A percentile compares a stretch with the other conserved stretches of the same genome.
Evolutionary conservation across 139 green algal species (phyloP).

Genomic region (Zygnema cylindricum): DNA sequence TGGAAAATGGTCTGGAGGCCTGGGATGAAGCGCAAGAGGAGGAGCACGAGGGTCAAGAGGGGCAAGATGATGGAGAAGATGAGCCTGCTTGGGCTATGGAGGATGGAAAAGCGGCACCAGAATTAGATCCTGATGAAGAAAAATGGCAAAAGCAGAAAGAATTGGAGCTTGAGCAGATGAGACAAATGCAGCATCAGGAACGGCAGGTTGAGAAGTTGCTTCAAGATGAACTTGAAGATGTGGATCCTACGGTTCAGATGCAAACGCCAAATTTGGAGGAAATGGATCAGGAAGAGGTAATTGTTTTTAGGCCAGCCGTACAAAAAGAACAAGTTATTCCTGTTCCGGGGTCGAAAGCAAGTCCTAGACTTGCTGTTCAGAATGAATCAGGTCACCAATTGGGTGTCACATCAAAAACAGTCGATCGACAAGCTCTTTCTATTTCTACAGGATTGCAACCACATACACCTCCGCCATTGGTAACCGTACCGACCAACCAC

Average conservation of each 20-base stretch:
- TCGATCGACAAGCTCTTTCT: too few relatives aligned
- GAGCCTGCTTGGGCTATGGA: constrained; percentile 20
- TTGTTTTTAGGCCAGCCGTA: background rate
- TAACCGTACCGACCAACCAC: too few relatives aligned
- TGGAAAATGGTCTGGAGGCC: background rate
- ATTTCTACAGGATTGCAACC: too few relatives aligned
- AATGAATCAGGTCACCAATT: background rate
- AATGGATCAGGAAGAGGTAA: constrained; percentile 3
- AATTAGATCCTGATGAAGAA: background rate
- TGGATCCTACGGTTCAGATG: background rate
- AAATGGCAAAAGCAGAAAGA: background rate
- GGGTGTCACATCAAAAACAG: too few relatives aligned
- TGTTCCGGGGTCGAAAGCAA: too few relatives aligned
- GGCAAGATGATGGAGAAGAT: background rate
- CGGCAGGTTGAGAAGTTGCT: background rate
- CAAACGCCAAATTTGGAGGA: background rate
- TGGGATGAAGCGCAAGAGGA: background rate
- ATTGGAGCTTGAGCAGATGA: background rate
- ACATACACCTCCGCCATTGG: too few relatives aligned
- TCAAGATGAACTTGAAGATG: background rate
- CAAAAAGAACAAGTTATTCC: background rate
- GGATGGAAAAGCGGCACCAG: background rate
- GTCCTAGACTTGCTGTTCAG: background rate
- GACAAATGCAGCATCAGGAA: background rate
- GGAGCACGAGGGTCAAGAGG: background rate